These are phyloP conservation scores for Colletotrichum costaricense DNA, from an alignment of 2,329 filamentous ascomycete species.

Conservation along the genomic window DNA sequence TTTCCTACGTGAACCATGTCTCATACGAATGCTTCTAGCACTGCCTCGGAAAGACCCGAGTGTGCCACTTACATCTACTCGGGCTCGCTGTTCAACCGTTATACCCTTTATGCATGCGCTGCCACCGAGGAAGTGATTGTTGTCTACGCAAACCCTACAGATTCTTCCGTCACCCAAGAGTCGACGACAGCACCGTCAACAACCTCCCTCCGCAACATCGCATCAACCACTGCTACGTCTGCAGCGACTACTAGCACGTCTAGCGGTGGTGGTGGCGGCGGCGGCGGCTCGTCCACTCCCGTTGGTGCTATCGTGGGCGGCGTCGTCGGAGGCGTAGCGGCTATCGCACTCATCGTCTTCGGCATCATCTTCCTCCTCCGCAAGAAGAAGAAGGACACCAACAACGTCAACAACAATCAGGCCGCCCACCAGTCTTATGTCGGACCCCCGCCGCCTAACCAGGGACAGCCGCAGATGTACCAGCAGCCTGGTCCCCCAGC, in stretches of 20 bases:
- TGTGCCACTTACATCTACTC: slow-evolving; percentile 46
- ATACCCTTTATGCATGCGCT: slow-evolving; percentile 45
- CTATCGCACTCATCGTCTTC: slow-evolving; percentile 43
- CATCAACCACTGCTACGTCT: background rate
- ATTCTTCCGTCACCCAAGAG: slow-evolving; percentile 17
- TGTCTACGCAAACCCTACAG: slow-evolving; percentile 38
- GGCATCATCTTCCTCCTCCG: slow-evolving; percentile 45
- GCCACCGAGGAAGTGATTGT: slow-evolving; percentile 37
- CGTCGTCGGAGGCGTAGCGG: slow-evolving; percentile 49
- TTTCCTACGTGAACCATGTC: background rate
- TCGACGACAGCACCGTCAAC: slow-evolving; percentile 1
- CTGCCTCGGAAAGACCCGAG: slow-evolving; percentile 38
- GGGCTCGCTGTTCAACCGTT: slow-evolving; percentile 38
- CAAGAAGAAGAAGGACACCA: slow-evolving; percentile 37
- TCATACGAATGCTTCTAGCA: slow-evolving; percentile 32
- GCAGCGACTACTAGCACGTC: slow-evolving; percentile 40
- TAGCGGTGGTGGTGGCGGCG: slow-evolving; percentile 51
- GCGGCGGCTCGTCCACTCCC: slow-evolving; percentile 43
- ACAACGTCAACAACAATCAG: slow-evolving; percentile 4
- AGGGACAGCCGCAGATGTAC: slow-evolving; percentile 33
- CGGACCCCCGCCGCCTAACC: slow-evolving; percentile 10
- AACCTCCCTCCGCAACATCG: background rate
- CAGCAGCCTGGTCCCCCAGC: slow-evolving; percentile 28
- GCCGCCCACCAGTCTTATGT: slow-evolving; percentile 2
- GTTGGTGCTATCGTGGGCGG: slow-evolving; percentile 52